Conservation (phyloP, 139 green algal genomes). For the Chlorella sp. region DNA sequence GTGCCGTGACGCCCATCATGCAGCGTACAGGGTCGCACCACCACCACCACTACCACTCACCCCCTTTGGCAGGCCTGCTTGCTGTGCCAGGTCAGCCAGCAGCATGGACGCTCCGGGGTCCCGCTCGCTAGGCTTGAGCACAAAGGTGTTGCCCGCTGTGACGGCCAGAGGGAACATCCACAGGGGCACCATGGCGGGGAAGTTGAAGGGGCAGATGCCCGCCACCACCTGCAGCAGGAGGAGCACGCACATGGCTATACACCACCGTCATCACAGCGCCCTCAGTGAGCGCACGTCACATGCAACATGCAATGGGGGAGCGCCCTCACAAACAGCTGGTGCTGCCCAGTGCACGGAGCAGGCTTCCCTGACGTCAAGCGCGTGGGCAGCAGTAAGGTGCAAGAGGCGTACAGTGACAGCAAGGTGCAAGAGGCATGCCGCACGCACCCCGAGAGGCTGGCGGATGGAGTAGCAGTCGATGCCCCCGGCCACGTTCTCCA, state of each 20-base stretch:
- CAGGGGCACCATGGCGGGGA: constrained; percentile 79
- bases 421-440: neutral
- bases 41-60: too few relatives aligned
- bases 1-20: neutral
- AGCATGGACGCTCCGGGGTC: constrained; percentile 78
- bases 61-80: constrained; percentile 77
- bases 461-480: constrained; percentile 92
- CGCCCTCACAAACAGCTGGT: too few relatives aligned
- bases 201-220: constrained; percentile 99
- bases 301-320: too few relatives aligned
- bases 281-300: too few relatives aligned
- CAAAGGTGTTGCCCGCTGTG: constrained; percentile 78
- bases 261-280: too few relatives aligned
- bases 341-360: too few relatives aligned
- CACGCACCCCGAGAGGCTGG: constrained; percentile 86
- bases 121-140: constrained; percentile 84
- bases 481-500: constrained; percentile 84
- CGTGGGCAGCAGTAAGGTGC: neutral
- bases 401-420: neutral
- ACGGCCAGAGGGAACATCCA: constrained; percentile 86
- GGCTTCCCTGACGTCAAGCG: too few relatives aligned
- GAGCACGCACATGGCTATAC: neutral
- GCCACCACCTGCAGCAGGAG: constrained; percentile 45
- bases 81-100: constrained; percentile 71
- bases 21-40: neutral